phyloP scores from a whole-genome alignment of 345 rosid species.

The Brassica incana region DNA sequence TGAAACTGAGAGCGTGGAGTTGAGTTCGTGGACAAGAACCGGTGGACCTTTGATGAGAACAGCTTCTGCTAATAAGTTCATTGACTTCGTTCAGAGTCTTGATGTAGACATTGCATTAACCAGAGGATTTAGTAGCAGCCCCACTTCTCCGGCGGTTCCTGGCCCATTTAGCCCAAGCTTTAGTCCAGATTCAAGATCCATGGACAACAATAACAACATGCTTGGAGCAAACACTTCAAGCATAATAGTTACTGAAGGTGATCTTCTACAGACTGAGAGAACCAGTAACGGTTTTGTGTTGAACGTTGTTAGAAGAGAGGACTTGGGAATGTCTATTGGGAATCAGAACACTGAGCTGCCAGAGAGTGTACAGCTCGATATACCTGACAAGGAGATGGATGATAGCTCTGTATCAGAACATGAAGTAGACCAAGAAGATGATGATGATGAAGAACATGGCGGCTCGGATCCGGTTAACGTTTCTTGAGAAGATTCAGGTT shows the following conservation, averaged over 20 bases:
- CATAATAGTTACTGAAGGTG: conserved; percentile 77
- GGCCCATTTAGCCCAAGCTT: conserved; percentile 36
- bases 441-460: conserved; percentile 20
- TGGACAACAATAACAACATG: conserved; percentile 35
- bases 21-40: conserved; percentile 88
- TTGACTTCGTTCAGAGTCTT: conserved; percentile 73
- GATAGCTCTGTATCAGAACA: conserved; percentile 64
- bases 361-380: conserved; percentile 72
- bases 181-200: conserved; percentile 45
- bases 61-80: conserved; percentile 76
- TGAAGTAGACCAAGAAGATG: conserved; percentile 29
- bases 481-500: conserved; percentile 16
- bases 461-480: neutral
- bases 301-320: conserved; percentile 71
- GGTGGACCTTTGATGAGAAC: conserved; percentile 99
- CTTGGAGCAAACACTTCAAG: conserved; percentile 45
- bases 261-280: conserved; percentile 81
- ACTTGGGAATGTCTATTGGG: conserved; percentile 45
- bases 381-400: conserved; percentile 70
- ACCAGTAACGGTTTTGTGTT: conserved; percentile 68
- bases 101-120: conserved; percentile 55
- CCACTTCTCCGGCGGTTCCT: conserved; percentile 42
- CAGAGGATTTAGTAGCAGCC: conserved; percentile 53
- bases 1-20: conserved; percentile 70
- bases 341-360: conserved; percentile 48